Evolutionary conservation across 257 asterid genomes (phyloP), one percentile per base, ranked within the genome.

Genomic region (Nicotiana undulata): DNA sequence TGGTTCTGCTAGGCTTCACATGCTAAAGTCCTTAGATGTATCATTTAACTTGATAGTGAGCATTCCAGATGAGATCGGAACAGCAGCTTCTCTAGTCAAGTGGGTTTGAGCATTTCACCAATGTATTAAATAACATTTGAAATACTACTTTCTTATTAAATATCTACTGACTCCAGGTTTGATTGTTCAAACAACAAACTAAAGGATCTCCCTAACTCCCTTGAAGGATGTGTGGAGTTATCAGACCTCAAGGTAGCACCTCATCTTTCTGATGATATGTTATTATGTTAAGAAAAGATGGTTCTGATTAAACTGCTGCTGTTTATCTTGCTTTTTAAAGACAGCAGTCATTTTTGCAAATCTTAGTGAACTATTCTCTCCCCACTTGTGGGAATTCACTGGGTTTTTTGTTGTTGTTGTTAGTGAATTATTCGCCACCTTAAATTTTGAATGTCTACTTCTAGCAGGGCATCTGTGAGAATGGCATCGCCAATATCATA

Each of bases 131-230:
- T 63, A 26, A 49, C 18, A 63, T n/a, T 29, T 63, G 77, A 64
- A 10, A 3, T 8, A 17, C 64, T 46, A 16, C 44, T 37, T 28
- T 53, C 60, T 79, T 63, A 49, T 28, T 79, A 16, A 46, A 44
- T 46, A 13, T 79, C 65, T 86, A 56, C 67, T 82, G 80, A 49
- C 51, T 88, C 77, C 90, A 95, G 98, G 92, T 90, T 94, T 85
- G 99, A 93, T 87, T 93, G 99, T 88, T 96, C 98, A 46, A 92
- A 89, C 85, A 96, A 96, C 89, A 83, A 37, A 84, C 86, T 93
- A 63, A 89, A 83, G 79, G 87, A 87, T 83, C 98, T 96, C 78
- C 94, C 99, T 8, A 84, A 81, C 84, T 88, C 98, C 82, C 88
- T 95, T 64, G 97, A 98, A 75, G 88, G 83, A 59, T 95, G 98